These are phyloP conservation scores for Phytophthora tubulina DNA, from an alignment of 352 stramenopile species.

Conservation along the genomic window DNA sequence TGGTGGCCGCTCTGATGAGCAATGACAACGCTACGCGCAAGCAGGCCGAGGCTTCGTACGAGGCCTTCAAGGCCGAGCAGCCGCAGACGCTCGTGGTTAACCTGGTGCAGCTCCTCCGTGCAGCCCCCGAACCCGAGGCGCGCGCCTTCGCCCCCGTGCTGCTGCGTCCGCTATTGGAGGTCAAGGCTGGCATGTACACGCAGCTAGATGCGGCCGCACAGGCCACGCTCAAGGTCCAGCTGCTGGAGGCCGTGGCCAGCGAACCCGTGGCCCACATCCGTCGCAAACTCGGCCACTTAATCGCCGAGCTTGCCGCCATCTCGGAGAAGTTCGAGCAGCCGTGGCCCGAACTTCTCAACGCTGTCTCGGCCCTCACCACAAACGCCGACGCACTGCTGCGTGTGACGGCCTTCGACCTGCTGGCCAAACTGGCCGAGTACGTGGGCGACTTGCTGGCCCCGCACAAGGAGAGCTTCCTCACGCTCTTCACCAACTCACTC, in stretches of 20 bases:
- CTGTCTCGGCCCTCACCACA: slow-evolving; percentile 69
- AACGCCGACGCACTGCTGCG: slow-evolving; percentile 67
- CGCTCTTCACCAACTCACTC: slow-evolving; percentile 77
- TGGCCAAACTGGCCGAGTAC: slow-evolving; percentile 82
- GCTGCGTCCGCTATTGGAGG: slow-evolving; percentile 78
- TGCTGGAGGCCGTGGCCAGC: slow-evolving; percentile 70
- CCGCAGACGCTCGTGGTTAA: slow-evolving; percentile 70
- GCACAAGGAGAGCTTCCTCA: slow-evolving; percentile 85
- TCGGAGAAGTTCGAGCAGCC: slow-evolving; percentile 58
- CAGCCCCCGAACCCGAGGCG: slow-evolving; percentile 61
- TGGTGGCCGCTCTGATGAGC: slow-evolving; percentile 80
- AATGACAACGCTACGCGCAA: slow-evolving; percentile 80
- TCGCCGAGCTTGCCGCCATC: slow-evolving; percentile 78
- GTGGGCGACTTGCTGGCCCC: slow-evolving; percentile 67
- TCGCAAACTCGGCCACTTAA: slow-evolving; percentile 82
- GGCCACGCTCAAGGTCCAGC: slow-evolving; percentile 68
- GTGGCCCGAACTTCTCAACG: slow-evolving; percentile 80
- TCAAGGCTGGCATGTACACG: slow-evolving; percentile 74
- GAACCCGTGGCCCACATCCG: slow-evolving; percentile 83
- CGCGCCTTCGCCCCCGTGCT: slow-evolving; percentile 85
- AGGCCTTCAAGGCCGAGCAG: slow-evolving; percentile 70
- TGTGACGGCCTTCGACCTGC: slow-evolving; percentile 81
- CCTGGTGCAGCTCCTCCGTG: slow-evolving; percentile 75
- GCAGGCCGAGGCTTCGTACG: slow-evolving; percentile 82
- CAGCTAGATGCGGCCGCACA: slow-evolving; percentile 66